A percentile compares a stretch with the other conserved stretches of the same genome.
These are phyloP conservation scores for Fraxinus velutina DNA, from an alignment of 305 asterid species.

Conservation along the genomic window DNA sequence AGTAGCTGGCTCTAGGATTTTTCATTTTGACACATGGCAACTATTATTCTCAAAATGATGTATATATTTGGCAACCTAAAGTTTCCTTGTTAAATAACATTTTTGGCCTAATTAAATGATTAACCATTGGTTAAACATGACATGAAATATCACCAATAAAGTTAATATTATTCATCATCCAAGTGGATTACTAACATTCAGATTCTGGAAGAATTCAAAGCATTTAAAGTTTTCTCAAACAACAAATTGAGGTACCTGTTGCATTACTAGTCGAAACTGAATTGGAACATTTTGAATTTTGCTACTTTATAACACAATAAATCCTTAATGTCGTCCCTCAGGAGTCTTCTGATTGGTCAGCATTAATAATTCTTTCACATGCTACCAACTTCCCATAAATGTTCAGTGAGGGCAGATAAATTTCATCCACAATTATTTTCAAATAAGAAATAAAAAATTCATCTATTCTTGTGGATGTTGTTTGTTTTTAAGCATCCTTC, in stretches of 20 bases:
- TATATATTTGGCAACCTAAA: background rate
- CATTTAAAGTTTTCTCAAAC: background rate
- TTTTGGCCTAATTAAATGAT: background rate
- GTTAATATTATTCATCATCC: background rate
- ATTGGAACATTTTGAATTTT: background rate
- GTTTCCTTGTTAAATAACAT: background rate
- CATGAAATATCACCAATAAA: background rate
- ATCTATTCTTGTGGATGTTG: background rate
- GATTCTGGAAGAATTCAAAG: background rate
- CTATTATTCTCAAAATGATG: background rate
- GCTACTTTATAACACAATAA: background rate
- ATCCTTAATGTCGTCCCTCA: background rate
- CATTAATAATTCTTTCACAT: background rate
- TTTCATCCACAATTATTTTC: background rate
- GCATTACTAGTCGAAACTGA: background rate
- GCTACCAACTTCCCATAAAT: background rate
- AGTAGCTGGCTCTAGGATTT: slow-evolving; percentile 19
- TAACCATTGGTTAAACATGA: background rate
- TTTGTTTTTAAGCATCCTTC: background rate
- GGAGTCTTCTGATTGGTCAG: background rate
- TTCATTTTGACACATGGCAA: background rate
- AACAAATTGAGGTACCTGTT: background rate
- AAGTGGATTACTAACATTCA: background rate
- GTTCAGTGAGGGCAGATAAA: background rate
- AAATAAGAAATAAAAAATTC: background rate